A percentile compares a stretch with the other conserved stretches of the same genome.
Evolutionary conservation across 2,329 filamentous ascomycete genomes (phyloP).

Genomic region (Tolypocladium amazonense): DNA sequence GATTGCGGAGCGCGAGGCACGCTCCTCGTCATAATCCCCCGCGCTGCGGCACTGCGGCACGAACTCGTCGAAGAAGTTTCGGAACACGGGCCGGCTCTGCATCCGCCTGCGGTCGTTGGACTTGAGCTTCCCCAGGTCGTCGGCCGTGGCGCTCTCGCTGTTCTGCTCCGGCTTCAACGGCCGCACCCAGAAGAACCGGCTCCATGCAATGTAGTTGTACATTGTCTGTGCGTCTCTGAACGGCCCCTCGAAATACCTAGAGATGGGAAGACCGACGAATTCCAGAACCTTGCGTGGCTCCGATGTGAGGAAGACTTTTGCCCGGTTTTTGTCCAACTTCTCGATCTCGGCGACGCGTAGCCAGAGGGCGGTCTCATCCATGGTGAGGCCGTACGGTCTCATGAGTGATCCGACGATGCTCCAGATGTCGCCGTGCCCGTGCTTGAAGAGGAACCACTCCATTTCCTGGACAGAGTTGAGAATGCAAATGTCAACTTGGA

Average conservation of each 20-base stretch:
- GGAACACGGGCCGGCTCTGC: conserved; percentile 44
- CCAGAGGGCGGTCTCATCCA: conserved; percentile 52
- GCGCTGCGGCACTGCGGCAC: conserved; percentile 37
- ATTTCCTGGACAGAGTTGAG: conserved; percentile 31
- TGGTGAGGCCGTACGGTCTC: conserved; percentile 53
- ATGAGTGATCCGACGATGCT: conserved; percentile 54
- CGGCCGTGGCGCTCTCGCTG: conserved; percentile 4
- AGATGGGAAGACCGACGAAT: conserved; percentile 50
- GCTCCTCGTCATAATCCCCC: conserved; percentile 20
- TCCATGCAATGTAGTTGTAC: conserved; percentile 49
- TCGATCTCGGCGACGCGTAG: conserved; percentile 62
- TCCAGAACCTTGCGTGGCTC: conserved; percentile 44
- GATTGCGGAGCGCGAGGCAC: conserved; percentile 30
- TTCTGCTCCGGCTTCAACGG: conserved; percentile 7
- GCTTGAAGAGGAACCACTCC: conserved; percentile 56
- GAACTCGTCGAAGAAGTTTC: conserved; percentile 51
- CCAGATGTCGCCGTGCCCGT: conserved; percentile 63
- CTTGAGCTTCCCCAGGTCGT: conserved; percentile 28
- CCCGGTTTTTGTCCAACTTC: conserved; percentile 38
- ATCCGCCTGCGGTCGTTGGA: conserved; percentile 48
- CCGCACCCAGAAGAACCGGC: conserved; percentile 45
- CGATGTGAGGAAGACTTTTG: conserved; percentile 48
- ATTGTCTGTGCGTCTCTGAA: conserved; percentile 46
- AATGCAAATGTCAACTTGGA: conserved; percentile 61
- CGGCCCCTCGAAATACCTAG: conserved; percentile 35